phyloP scores from a whole-genome alignment of 2,329 filamentous ascomycete species.

The Aspergillus thermomutatus region DNA sequence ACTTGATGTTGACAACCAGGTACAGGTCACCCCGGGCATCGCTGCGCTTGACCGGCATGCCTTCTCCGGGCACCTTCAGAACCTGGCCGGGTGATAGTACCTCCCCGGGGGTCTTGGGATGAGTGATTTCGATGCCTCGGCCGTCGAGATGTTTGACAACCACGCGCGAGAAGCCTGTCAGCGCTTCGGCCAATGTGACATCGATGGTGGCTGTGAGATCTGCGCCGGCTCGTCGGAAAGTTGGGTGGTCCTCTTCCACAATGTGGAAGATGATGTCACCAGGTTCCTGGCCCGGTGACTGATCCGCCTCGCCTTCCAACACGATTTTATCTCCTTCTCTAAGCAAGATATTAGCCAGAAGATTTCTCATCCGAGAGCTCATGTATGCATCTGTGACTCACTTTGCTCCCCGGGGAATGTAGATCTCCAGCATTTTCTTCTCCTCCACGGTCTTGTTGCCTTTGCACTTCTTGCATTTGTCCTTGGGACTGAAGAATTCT shows the following conservation, averaged over 20 bases:
- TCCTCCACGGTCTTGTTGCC: conserved; percentile 81
- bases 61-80: conserved; percentile 81
- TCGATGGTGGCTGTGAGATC: conserved; percentile 81
- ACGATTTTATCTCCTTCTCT: conserved; percentile 82
- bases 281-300: conserved; percentile 80
- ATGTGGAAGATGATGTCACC: conserved; percentile 92
- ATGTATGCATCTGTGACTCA: conserved; percentile 28
- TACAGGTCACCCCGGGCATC: conserved; percentile 85
- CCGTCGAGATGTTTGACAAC: conserved; percentile 92
- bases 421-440: conserved; percentile 93
- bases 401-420: conserved; percentile 83
- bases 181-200: conserved; percentile 76
- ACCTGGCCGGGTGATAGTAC: conserved; percentile 79
- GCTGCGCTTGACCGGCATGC: conserved; percentile 88
- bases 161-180: conserved; percentile 85
- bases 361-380: not conserved
- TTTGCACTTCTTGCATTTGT: conserved; percentile 98
- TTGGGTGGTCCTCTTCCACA: conserved; percentile 73
- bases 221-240: conserved; percentile 77
- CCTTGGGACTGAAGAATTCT: conserved; percentile 87
- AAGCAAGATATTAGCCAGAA: not conserved
- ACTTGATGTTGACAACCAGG: conserved; percentile 78
- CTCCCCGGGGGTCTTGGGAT: conserved; percentile 73
- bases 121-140: conserved; percentile 76
- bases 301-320: conserved; percentile 89